phyloP scores from a whole-genome alignment of 805 yeast species.

The Saccharomycopsis schoenii region DNA sequence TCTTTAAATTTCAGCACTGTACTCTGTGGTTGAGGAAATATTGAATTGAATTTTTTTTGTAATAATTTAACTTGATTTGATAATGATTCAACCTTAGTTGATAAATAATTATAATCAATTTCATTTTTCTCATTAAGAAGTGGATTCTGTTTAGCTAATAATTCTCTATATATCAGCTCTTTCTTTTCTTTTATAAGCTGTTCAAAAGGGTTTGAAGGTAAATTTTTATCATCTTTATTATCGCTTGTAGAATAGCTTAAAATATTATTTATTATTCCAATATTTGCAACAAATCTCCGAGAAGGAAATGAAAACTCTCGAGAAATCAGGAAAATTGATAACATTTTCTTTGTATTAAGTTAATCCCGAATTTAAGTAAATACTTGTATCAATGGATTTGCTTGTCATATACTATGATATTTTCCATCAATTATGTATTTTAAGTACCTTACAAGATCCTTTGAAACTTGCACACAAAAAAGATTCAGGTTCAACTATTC shows the following conservation, averaged over 20 bases:
- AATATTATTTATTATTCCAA: background rate
- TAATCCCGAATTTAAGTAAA: too few species aligned
- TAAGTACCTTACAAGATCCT: too few species aligned
- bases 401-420: too few species aligned
- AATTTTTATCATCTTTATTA: background rate
- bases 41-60: background rate
- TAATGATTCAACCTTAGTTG: background rate
- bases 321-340: background rate
- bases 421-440: too few species aligned
- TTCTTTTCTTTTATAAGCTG: background rate
- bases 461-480: background rate
- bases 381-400: too few species aligned
- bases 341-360: background rate
- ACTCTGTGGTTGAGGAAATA: background rate
- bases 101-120: background rate
- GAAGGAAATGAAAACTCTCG: background rate
- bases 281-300: background rate
- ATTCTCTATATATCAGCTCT: background rate
- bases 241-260: background rate
- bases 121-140: background rate
- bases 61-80: background rate
- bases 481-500: background rate
- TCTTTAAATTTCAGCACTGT: background rate
- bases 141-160: background rate
- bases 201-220: background rate